A percentile compares a stretch with the other conserved stretches of the same genome.
These are phyloP conservation scores for Diaporthe amygdali DNA, from an alignment of 2,329 filamentous ascomycete species.

Conservation along the genomic window DNA sequence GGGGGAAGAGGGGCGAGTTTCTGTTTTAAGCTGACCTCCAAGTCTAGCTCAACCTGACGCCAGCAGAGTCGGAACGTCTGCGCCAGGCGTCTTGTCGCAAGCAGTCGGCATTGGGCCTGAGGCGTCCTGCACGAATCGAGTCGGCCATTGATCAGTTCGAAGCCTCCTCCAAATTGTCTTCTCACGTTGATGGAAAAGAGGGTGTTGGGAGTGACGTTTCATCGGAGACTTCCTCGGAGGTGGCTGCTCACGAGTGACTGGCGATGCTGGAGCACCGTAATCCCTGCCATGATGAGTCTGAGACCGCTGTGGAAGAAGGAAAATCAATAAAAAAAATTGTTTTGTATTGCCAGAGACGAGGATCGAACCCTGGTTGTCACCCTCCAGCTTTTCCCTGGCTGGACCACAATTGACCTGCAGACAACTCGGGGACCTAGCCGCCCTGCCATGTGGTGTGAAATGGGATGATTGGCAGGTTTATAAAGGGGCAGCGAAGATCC, in stretches of 20 bases:
- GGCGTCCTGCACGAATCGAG: slow-evolving; percentile 52
- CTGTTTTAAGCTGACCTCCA: neutral
- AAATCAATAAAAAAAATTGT: too few species aligned
- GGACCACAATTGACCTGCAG: too few species aligned
- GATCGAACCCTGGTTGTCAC: too few species aligned
- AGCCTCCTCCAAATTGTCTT: slow-evolving; percentile 35
- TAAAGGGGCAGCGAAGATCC: too few species aligned
- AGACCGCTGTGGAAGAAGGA: too few species aligned
- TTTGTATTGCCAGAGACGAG: too few species aligned
- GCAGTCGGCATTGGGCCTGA: slow-evolving; percentile 59
- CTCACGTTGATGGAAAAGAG: neutral
- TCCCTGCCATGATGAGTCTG: too few species aligned
- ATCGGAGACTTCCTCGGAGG: neutral
- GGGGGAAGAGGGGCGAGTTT: neutral
- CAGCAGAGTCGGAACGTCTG: slow-evolving; percentile 57
- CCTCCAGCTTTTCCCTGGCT: too few species aligned
- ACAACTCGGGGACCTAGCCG: too few species aligned
- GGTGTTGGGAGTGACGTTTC: neutral
- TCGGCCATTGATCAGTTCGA: slow-evolving; percentile 48
- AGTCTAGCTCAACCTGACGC: slow-evolving; percentile 55
- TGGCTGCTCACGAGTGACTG: neutral
- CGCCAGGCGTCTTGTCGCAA: slow-evolving; percentile 60
- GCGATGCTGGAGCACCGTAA: too few species aligned
- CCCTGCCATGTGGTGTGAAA: too few species aligned
- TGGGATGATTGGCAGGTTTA: too few species aligned